These are phyloP conservation scores for Termitomyces bulborhizus DNA, from an alignment of 768 basidiomycete species.

Conservation along the genomic window DNA sequence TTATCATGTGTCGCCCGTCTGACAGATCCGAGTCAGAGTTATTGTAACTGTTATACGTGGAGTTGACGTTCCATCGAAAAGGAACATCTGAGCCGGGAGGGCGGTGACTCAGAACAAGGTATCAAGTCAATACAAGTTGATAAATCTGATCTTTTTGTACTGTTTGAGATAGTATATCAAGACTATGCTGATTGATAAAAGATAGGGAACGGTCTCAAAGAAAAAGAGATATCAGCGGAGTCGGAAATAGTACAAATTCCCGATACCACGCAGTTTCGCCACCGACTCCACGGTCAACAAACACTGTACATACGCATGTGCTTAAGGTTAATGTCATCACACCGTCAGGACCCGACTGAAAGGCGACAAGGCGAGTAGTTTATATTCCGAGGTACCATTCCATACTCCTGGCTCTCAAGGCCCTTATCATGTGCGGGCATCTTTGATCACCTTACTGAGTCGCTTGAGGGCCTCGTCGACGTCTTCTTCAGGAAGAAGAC, in stretches of 20 bases:
- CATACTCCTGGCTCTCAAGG: not conserved
- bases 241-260: not conserved
- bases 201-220: too few species aligned
- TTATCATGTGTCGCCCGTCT: not conserved
- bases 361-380: not conserved
- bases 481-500: slow-evolving; percentile 51
- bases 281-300: not conserved
- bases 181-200: too few species aligned
- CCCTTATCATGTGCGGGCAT: slow-evolving; percentile 14
- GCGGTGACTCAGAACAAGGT: not conserved
- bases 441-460: slow-evolving; percentile 30
- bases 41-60: not conserved
- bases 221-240: not conserved
- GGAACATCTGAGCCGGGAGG: not conserved
- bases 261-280: not conserved
- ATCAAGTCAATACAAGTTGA: too few species aligned
- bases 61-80: not conserved
- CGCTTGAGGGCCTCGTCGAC: slow-evolving; percentile 69
- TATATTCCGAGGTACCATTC: not conserved
- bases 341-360: not conserved
- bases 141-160: not conserved
- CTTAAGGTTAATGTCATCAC: not conserved
- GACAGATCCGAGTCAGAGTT: not conserved
- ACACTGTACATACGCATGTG: not conserved
- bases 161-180: too few species aligned